Evolutionary conservation across 148 eudicot genomes (phyloP).

Genomic region (Diospyros kaki): DNA sequence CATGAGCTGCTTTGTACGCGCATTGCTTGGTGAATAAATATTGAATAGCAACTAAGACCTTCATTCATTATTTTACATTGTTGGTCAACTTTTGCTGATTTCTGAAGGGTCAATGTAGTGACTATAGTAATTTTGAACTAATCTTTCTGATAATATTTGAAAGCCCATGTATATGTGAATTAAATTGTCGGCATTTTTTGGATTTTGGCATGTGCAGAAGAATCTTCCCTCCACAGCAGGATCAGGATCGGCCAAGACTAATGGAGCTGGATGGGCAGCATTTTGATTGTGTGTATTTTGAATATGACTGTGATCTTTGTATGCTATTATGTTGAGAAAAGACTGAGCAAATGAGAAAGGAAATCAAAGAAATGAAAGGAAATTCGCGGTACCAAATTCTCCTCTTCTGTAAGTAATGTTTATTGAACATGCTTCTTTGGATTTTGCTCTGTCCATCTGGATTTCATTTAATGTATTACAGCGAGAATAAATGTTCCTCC

Average conservation of each 20-base stretch:
- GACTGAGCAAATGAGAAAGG: not conserved
- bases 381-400: not conserved
- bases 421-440: conserved; percentile 6
- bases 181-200: conserved; percentile 5
- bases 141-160: not conserved
- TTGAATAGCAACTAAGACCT: not conserved
- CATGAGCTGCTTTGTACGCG: not conserved
- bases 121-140: not conserved
- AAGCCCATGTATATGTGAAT: not conserved
- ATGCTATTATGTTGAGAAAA: conserved; percentile 15
- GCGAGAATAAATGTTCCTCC: not conserved
- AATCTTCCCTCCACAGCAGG: conserved; percentile 75
- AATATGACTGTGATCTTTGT: conserved; percentile 29
- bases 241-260: conserved; percentile 58
- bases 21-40: not conserved
- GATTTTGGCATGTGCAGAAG: conserved; percentile 45
- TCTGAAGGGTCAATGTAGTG: not conserved
- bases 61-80: not conserved
- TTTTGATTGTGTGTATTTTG: conserved; percentile 37
- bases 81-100: not conserved
- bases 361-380: conserved; percentile 5
- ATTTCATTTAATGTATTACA: not conserved
- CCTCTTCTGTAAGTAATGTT: conserved; percentile 12
- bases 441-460: conserved; percentile 8
- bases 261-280: conserved; percentile 99